Evolutionary conservation across 805 yeast genomes (phyloP).

Genomic region (Suhomyces sp.): DNA sequence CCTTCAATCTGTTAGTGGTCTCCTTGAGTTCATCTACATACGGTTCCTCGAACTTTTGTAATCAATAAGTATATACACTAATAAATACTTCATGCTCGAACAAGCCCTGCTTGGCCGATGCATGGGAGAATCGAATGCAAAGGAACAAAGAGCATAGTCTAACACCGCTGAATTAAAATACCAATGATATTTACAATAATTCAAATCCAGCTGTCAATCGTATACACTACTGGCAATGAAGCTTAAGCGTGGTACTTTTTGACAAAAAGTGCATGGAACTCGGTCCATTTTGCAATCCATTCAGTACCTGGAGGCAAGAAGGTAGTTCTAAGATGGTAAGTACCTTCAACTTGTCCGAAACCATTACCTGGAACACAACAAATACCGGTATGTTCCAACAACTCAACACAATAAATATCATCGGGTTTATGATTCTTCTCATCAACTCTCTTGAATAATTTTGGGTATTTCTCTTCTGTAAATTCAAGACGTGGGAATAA

Average conservation of each 20-base stretch:
- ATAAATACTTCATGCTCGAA: too few species aligned
- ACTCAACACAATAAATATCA: constrained; percentile 82
- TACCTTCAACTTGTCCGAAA: constrained; percentile 87
- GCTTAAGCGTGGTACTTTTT: constrained; percentile 48
- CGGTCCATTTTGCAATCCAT: constrained; percentile 77
- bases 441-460: constrained; percentile 62
- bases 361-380: constrained; percentile 98
- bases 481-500: constrained; percentile 79
- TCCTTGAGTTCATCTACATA: too few species aligned
- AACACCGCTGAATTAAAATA: too few species aligned
- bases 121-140: too few species aligned
- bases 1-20: too few species aligned
- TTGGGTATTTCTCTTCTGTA: constrained; percentile 44
- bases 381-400: constrained; percentile 86
- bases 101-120: too few species aligned
- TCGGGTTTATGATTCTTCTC: constrained; percentile 64
- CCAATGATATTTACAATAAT: too few species aligned
- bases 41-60: too few species aligned
- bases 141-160: too few species aligned
- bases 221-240: too few species aligned
- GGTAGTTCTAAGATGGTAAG: constrained; percentile 93
- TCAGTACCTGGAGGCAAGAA: constrained; percentile 93
- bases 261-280: constrained; percentile 76
- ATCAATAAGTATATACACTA: too few species aligned
- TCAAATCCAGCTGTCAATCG: too few species aligned